phyloP scores from a whole-genome alignment of 2,329 filamentous ascomycete genomes.

The Aureobasidium sp. region DNA sequence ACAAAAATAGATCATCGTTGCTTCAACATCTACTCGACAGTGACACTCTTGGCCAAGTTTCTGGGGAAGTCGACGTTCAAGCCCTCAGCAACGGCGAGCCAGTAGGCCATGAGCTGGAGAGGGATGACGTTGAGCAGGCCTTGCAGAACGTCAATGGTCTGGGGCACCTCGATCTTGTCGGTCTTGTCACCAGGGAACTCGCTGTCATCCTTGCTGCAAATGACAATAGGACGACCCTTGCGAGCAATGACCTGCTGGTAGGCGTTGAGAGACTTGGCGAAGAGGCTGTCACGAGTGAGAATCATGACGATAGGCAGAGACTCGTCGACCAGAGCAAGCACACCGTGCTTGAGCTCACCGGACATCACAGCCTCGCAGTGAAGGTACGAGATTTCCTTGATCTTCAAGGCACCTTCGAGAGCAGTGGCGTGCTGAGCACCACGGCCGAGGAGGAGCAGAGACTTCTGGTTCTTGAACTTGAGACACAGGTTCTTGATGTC shows the following conservation, averaged over 20 bases:
- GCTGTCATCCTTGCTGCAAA: slow-evolving; percentile 84
- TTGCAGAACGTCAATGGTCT: slow-evolving; percentile 91
- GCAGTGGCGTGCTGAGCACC: slow-evolving; percentile 96
- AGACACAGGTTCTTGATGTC: slow-evolving; percentile 91
- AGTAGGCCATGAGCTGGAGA: slow-evolving; percentile 96
- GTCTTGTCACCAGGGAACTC: slow-evolving; percentile 86
- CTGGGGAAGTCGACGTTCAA: slow-evolving; percentile 98
- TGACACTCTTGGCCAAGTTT: slow-evolving; percentile 98
- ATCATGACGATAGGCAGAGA: slow-evolving; percentile 99
- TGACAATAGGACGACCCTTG: slow-evolving; percentile 92
- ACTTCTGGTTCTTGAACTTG: slow-evolving; percentile 97
- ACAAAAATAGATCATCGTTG: neutral
- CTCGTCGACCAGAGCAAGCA: slow-evolving; percentile 93
- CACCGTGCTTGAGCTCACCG: slow-evolving; percentile 97
- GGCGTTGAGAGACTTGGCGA: slow-evolving; percentile 98
- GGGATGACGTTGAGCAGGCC: slow-evolving; percentile 97
- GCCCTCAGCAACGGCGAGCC: slow-evolving; percentile 92
- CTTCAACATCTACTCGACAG: slow-evolving; percentile 67
- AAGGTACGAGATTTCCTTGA: slow-evolving; percentile 99
- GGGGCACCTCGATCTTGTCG: slow-evolving; percentile 94
- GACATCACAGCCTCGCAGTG: slow-evolving; percentile 99
- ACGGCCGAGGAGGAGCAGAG: slow-evolving; percentile 82
- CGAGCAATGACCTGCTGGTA: slow-evolving; percentile 99
- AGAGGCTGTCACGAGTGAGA: slow-evolving; percentile 88
- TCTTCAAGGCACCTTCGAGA: slow-evolving; percentile 94